Percentiles rank a stretch among this genome's conserved stretches.
phyloP scores from a whole-genome alignment of 495 filamentous ascomycete species.

The Trypethelium eluteriae region DNA sequence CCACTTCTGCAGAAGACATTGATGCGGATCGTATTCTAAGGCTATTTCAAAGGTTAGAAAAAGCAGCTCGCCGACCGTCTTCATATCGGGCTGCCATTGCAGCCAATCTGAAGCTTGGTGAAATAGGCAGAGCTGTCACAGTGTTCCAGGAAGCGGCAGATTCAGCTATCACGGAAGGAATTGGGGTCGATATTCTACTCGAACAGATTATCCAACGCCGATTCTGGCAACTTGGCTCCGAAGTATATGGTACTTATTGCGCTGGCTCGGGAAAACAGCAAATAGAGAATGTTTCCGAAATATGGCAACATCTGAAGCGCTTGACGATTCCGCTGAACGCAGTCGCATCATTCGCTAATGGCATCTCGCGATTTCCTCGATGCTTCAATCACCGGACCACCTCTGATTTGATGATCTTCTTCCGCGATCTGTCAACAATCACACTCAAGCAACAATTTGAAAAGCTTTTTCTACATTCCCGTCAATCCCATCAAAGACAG shows the following conservation, averaged over 20 bases:
- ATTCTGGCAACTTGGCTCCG: conserved; percentile 25
- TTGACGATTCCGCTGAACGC: not conserved
- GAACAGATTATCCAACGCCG: conserved; percentile 20
- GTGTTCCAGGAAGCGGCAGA: conserved; percentile 22
- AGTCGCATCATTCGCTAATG: conserved; percentile 9
- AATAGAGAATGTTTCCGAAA: not conserved
- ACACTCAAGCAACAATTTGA: not conserved
- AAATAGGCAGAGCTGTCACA: conserved; percentile 22
- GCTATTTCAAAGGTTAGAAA: conserved; percentile 20
- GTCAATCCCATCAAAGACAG: conserved; percentile 8
- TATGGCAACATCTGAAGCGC: not conserved
- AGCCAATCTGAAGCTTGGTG: conserved; percentile 17
- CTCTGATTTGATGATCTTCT: not conserved
- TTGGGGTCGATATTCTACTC: conserved; percentile 24
- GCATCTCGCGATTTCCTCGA: not conserved
- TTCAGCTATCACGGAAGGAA: conserved; percentile 7
- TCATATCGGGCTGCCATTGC: conserved; percentile 24
- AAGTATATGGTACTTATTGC: conserved; percentile 14
- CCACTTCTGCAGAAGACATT: not conserved
- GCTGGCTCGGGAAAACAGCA: not conserved
- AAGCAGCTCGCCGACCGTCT: conserved; percentile 19
- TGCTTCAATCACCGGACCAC: not conserved
- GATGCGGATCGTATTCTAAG: conserved; percentile 19
- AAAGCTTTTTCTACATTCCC: conserved; percentile 14
- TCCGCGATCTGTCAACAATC: not conserved